Base-by-base conservation (phyloP, 139 green algal species). In the Volvox reticuliferus region DNA sequence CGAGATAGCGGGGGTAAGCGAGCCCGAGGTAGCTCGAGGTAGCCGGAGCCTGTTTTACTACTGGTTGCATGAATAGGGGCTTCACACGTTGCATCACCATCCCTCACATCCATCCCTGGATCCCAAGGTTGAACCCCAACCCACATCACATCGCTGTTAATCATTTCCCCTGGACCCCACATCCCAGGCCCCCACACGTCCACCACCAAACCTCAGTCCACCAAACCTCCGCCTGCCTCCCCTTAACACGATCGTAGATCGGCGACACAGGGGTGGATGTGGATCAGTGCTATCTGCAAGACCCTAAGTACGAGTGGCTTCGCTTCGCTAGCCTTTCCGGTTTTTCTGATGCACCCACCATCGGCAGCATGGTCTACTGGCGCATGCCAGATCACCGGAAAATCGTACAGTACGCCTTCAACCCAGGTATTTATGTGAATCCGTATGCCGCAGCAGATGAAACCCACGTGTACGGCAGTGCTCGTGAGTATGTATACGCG, bases 391-490 rank as follows among this genome's bases (percentile, higher is more conserved):
- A 81, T 20, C 75, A 81, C 75, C 75, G 75, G 17, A 81, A 81
- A 55, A 55, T 81, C 75, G 75, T 81, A 55, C 75, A 81, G 75
- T 81, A 81, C 75, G 75, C 75, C 75, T 81, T 81, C 75, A 81
- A 81, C 75, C 75, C 75, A 24, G 30, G 75, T 81, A 20, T n/a
- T n/a, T n/a, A n/a, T n/a, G n/a, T 9, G 44, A 55, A 55, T 9
- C 44, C 9, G 44, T 55, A 55, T 55, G 44, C 44, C 5, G 44
- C 5, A 55, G n/a, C n/a, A 5, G 44, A 55, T 55, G 44, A 14
- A 55, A 55, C 44, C n/a, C 5, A 55, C 44, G 9, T 55, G 44
- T 55, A 55, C 9, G 44, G 5, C 9, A 9, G 9, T 55, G 44
- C 9, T 55, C 44, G 5, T 55, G 44, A 55, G 44, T 9, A 9